Conservation (phyloP, 345 rosid genomes). For the Syzygium aqueum region DNA sequence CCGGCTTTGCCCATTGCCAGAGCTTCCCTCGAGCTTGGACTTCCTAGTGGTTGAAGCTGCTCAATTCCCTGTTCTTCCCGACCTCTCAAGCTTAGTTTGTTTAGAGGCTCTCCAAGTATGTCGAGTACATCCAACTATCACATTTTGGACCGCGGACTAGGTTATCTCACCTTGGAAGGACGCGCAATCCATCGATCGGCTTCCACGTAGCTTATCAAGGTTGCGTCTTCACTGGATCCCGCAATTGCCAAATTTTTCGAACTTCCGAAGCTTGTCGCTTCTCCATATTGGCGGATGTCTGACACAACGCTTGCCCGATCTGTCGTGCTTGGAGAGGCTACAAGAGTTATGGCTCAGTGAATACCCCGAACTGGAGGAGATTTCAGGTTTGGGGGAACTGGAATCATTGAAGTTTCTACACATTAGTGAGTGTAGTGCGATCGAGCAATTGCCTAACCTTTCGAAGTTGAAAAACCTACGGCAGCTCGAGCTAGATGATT, state of each 20-base stretch:
- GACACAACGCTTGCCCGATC: fast-evolving
- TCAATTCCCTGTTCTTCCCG: background rate
- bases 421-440: background rate
- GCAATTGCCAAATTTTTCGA: fast-evolving
- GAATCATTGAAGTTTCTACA: background rate
- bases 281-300: background rate
- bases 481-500: fast-evolving
- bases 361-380: background rate
- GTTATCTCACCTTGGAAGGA: background rate
- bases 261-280: background rate
- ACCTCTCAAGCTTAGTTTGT: background rate
- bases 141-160: fast-evolving
- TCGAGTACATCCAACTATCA: too few relatives aligned
- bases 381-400: background rate
- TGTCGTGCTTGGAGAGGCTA: background rate
- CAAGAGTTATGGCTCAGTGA: background rate
- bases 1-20: background rate
- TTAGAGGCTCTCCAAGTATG: background rate
- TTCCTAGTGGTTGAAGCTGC: fast-evolving
- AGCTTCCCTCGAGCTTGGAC: background rate
- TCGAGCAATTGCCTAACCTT: background rate
- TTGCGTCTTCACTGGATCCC: background rate
- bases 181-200: fast-evolving
- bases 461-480: background rate
- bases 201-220: background rate